Base-by-base conservation (phyloP, 192 early-diverging fungal species). In the Linnemannia elongata region DNA sequence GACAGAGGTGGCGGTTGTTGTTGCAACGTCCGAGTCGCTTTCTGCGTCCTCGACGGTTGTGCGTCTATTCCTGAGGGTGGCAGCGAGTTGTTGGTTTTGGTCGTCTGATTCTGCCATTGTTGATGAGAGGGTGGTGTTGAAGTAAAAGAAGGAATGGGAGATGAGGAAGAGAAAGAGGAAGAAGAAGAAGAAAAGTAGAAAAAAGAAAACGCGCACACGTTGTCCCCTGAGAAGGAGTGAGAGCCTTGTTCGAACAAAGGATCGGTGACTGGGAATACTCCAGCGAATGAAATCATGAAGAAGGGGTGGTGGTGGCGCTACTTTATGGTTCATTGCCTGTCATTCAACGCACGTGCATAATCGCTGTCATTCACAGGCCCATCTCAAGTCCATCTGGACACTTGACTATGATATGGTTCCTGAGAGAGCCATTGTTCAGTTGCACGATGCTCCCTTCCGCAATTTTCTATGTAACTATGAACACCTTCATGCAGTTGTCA, bases 21-120 rank as follows among this genome's bases (percentile, higher is more conserved):
- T 71, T 12, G 73, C 82, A 36, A 75, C 72, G 60, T 87, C 85
- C 39, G 78, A 80, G 49, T 81, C 80, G 57, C 79, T 73, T 7
- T 74, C 57, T 66, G 80, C 85, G 36, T 87, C 85, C 79, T 87
- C 80, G 49, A 87, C 85, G 39, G 85, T 87, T 35, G 79, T 81
- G 72, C 36, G 81, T 12, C 85, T 81, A 72, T 78, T 87, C 76
- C 80, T 80, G 33, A 87, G 72, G 3, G 76, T 63, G 30, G 55
- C 44, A 9, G 47, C 6, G 54, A 42, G 30, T 55, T 74, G 75
- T 30, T 63, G 39, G 41, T 60, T 66, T 69, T 49, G 9, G 7
- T 83, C 71, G 13, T 73, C 66, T 33, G 74, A 75, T 38, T 75
- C 73, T 13, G 76, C 54, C 72, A 84, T 84, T 60, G 45, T 33